phyloP scores from a whole-genome alignment of 2,329 filamentous ascomycete species.

The Tolypocladium ophioglossoides region DNA sequence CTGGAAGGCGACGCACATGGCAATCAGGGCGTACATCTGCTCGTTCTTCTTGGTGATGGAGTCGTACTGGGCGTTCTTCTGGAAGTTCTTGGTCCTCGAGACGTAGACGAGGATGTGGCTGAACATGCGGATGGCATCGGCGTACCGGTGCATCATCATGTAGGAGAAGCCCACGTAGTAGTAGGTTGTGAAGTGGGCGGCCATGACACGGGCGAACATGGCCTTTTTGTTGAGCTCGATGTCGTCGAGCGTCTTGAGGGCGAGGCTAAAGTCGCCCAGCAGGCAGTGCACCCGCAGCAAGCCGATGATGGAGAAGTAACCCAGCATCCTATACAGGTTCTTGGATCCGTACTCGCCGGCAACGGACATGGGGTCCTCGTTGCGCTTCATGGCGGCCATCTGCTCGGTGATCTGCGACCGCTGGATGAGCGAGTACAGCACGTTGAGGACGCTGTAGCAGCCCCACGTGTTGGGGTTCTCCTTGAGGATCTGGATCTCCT shows the following conservation, averaged over 20 bases:
- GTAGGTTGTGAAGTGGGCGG: constrained; percentile 98
- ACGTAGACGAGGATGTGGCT: constrained; percentile 99
- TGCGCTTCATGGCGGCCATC: constrained; percentile 85
- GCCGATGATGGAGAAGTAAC: constrained; percentile 98
- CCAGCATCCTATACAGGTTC: constrained; percentile 94
- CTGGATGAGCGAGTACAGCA: constrained; percentile 98
- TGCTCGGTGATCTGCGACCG: constrained; percentile 97
- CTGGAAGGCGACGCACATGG: constrained; percentile 97
- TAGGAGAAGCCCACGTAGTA: constrained; percentile 99
- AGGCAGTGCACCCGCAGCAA: constrained; percentile 92
- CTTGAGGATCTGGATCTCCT: constrained; percentile 81
- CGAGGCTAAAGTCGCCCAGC: constrained; percentile 94
- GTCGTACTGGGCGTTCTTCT: constrained; percentile 97
- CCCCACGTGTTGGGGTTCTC: constrained; percentile 99
- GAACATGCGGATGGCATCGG: constrained; percentile 99
- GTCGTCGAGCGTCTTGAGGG: constrained; percentile 96
- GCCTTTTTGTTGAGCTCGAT: constrained; percentile 99
- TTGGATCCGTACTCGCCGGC: constrained; percentile 93
- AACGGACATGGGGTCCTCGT: constrained; percentile 78
- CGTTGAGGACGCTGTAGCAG: constrained; percentile 98
- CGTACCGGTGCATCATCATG: constrained; percentile 99
- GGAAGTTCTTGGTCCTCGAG: constrained; percentile 98
- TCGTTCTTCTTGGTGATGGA: constrained; percentile 99
- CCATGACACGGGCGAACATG: constrained; percentile 99
- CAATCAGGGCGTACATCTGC: constrained; percentile 98